These are phyloP conservation scores for Penicillium sp. DNA, from an alignment of 2,329 filamentous ascomycete genomes.

Conservation along the genomic window DNA sequence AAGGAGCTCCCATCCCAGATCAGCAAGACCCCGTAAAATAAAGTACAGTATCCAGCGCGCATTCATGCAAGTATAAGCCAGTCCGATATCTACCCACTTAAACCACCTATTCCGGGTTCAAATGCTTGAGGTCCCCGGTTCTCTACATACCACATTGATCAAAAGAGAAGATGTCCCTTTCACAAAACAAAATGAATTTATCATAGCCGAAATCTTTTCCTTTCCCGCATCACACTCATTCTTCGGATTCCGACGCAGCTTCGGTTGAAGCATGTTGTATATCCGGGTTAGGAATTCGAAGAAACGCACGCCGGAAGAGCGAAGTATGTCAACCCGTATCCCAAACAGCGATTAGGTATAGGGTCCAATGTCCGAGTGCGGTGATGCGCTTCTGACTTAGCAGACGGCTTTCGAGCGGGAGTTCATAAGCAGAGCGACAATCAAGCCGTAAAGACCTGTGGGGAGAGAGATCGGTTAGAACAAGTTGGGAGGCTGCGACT, in stretches of 20 bases:
- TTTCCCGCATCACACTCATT: constrained; percentile 15
- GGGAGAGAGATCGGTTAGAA: constrained; percentile 25
- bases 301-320: constrained; percentile 11
- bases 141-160: constrained; percentile 27
- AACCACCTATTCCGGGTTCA: constrained; percentile 15
- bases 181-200: constrained; percentile 23
- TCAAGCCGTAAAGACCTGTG: constrained; percentile 95
- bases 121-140: constrained; percentile 16
- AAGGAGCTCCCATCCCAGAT: constrained; percentile 13
- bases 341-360: constrained; percentile 14
- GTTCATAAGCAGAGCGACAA: constrained; percentile 99
- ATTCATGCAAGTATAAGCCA: constrained; percentile 32
- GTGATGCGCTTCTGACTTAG: constrained; percentile 43
- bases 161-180: constrained; percentile 19
- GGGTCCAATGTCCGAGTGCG: constrained; percentile 13
- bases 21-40: constrained; percentile 24
- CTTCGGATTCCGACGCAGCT: constrained; percentile 9
- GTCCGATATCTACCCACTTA: constrained; percentile 32
- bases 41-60: constrained; percentile 32
- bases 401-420: constrained; percentile 77
- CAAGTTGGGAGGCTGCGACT: not conserved
- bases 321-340: constrained; percentile 7
- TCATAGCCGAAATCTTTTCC: constrained; percentile 24
- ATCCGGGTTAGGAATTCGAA: constrained; percentile 2
- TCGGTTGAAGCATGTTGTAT: constrained; percentile 7